phyloP scores from a whole-genome alignment of 108 stramenopile species.

The Skeletonema grethae region DNA sequence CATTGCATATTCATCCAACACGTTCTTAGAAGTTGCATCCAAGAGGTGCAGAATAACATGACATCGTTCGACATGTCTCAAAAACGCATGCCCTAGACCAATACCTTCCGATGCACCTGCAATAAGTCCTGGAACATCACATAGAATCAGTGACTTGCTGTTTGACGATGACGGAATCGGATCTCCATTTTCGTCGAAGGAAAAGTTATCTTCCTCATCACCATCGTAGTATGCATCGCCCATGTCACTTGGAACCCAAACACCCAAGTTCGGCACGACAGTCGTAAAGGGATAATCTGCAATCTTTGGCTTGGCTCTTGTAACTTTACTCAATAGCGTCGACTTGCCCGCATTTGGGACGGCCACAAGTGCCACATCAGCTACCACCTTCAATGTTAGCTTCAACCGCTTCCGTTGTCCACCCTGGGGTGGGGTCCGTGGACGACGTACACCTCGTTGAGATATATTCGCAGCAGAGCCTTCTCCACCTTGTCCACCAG shows the following conservation, averaged over 20 bases:
- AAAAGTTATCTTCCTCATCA: slow-evolving; percentile 21
- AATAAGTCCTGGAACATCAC: slow-evolving; percentile 93
- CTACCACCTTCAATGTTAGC: slow-evolving; percentile 94
- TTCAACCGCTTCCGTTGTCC: slow-evolving; percentile 82
- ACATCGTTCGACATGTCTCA: slow-evolving; percentile 94
- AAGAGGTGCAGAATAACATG: slow-evolving; percentile 94
- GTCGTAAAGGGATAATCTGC: slow-evolving; percentile 97
- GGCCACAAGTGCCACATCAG: slow-evolving; percentile 95
- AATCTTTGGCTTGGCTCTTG: slow-evolving; percentile 96
- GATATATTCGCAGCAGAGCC: slow-evolving; percentile 60
- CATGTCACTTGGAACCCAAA: slow-evolving; percentile 68
- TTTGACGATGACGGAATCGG: slow-evolving; percentile 43
- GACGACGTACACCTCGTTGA: slow-evolving; percentile 71
- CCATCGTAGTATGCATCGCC: slow-evolving; percentile 15
- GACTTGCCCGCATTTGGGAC: slow-evolving; percentile 97
- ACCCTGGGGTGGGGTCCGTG: slow-evolving; percentile 61
- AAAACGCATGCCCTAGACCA: slow-evolving; percentile 91
- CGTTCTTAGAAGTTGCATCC: slow-evolving; percentile 89
- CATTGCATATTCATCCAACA: slow-evolving; percentile 91
- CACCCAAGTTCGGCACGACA: slow-evolving; percentile 95
- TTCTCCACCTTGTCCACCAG: slow-evolving; percentile 80
- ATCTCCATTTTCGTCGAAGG: slow-evolving; percentile 17
- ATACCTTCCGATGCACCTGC: slow-evolving; percentile 86
- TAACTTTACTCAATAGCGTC: slow-evolving; percentile 87
- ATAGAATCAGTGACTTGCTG: slow-evolving; percentile 82